A percentile compares a stretch with the other conserved stretches of the same genome.
These are phyloP conservation scores for Candida germanica DNA, from an alignment of 805 yeast genomes.

Conservation along the genomic window DNA sequence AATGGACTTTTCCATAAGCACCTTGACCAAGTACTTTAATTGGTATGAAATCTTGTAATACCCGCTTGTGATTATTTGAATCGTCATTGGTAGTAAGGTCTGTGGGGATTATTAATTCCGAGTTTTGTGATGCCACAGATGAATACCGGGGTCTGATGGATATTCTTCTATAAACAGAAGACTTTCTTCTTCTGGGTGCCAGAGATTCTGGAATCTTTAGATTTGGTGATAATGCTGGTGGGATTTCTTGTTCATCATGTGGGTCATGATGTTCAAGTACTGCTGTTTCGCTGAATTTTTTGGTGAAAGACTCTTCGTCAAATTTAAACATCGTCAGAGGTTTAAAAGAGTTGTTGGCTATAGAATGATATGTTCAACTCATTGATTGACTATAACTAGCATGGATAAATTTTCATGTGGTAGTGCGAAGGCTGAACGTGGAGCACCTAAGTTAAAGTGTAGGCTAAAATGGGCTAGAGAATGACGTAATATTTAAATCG, in stretches of 20 bases:
- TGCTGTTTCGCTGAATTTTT: neutral
- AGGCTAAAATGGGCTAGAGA: too few relatives aligned
- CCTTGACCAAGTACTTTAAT: constrained; percentile 44
- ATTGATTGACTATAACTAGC: too few relatives aligned
- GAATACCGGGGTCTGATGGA: constrained; percentile 10
- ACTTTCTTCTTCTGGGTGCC: constrained; percentile 9
- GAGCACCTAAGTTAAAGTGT: too few relatives aligned
- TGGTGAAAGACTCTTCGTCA: constrained; percentile 9
- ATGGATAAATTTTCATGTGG: too few relatives aligned
- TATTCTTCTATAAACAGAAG: constrained; percentile 14
- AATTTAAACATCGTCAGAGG: constrained; percentile 6
- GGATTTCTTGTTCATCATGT: neutral
- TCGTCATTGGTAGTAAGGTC: constrained; percentile 7
- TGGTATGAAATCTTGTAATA: constrained; percentile 37
- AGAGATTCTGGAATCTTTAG: constrained; percentile 1
- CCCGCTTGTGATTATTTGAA: constrained; percentile 7
- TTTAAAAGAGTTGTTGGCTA: too few relatives aligned
- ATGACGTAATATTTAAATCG: too few relatives aligned
- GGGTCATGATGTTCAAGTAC: constrained; percentile 1
- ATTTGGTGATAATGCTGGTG: neutral
- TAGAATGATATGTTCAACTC: too few relatives aligned
- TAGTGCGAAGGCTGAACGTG: too few relatives aligned
- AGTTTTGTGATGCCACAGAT: constrained; percentile 11
- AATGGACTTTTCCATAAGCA: constrained; percentile 42
- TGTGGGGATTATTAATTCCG: constrained; percentile 13